Conservation (phyloP, 306 rosid genomes). For the Myrica gale region DNA sequence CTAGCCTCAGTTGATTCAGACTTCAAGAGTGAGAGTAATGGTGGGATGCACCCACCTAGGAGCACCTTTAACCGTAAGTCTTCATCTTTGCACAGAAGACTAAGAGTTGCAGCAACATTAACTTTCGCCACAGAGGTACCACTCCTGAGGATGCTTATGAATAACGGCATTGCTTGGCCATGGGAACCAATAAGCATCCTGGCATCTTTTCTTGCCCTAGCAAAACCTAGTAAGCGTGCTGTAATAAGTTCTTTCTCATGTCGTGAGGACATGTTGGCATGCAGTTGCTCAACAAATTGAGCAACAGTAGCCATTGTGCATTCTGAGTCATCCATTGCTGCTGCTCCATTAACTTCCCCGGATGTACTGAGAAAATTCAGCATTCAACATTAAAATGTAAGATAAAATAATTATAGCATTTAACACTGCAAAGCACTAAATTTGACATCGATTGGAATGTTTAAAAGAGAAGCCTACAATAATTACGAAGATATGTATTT, state of each 20-base stretch:
- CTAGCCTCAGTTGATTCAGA: slow-evolving; percentile 74
- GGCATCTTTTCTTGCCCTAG: slow-evolving; percentile 72
- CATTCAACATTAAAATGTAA: slow-evolving; percentile 22
- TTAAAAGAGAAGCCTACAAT: neutral
- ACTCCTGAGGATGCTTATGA: slow-evolving; percentile 83
- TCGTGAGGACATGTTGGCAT: slow-evolving; percentile 73
- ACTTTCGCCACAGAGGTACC: slow-evolving; percentile 82
- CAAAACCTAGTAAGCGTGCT: slow-evolving; percentile 60
- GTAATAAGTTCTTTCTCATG: slow-evolving; percentile 79
- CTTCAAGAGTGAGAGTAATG: slow-evolving; percentile 80
- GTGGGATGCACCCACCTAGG: slow-evolving; percentile 97
- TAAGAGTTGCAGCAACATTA: slow-evolving; percentile 76
- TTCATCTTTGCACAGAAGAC: slow-evolving; percentile 84
- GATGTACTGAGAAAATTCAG: slow-evolving; percentile 26
- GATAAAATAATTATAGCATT: slow-evolving; percentile 14
- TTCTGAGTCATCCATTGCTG: slow-evolving; percentile 70
- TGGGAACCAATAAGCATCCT: slow-evolving; percentile 82
- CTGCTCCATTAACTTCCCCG: slow-evolving; percentile 56
- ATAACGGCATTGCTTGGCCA: slow-evolving; percentile 98
- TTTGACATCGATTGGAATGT: neutral
- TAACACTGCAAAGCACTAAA: neutral
- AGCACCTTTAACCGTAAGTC: slow-evolving; percentile 92
- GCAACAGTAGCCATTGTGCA: slow-evolving; percentile 78
- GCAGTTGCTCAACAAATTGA: slow-evolving; percentile 83
- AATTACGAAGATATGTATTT: neutral